Conservation (phyloP, 2,329 filamentous ascomycete genomes). For the Eutypa lata region DNA sequence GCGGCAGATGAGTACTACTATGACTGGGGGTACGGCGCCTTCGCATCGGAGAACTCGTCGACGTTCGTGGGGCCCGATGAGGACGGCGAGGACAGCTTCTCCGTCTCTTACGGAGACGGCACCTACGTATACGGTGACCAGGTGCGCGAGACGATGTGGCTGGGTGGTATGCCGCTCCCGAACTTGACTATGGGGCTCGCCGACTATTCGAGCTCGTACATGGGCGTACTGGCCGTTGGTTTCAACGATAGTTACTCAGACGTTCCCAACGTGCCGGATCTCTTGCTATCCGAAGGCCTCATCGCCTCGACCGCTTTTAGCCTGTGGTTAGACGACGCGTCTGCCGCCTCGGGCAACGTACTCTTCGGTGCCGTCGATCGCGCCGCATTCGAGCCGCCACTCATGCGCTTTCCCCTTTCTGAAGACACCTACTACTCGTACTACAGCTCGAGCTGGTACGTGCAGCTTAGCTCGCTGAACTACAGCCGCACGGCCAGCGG, state of each 20-base stretch:
- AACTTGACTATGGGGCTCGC: conserved; percentile 27
- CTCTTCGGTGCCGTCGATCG: conserved; percentile 30
- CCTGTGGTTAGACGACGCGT: conserved; percentile 28
- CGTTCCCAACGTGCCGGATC: conserved; percentile 21
- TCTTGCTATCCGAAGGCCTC: conserved; percentile 21
- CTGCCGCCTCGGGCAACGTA: conserved; percentile 24
- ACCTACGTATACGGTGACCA: conserved; percentile 16
- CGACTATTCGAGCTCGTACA: conserved; percentile 6
- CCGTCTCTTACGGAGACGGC: conserved; percentile 6
- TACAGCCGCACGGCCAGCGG: conserved; percentile 1
- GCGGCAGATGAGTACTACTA: conserved; percentile 9
- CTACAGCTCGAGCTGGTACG: not conserved
- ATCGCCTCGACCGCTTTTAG: conserved; percentile 28
- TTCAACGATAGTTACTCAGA: conserved; percentile 16
- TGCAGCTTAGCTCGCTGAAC: conserved; percentile 4
- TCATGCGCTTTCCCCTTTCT: conserved; percentile 15
- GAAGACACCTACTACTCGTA: conserved; percentile 1
- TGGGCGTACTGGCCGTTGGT: conserved; percentile 28
- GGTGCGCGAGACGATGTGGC: conserved; percentile 24
- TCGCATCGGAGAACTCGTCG: conserved; percentile 19
- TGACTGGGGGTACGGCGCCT: conserved; percentile 23
- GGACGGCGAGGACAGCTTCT: conserved; percentile 8
- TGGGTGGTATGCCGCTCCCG: conserved; percentile 21
- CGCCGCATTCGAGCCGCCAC: conserved; percentile 21
- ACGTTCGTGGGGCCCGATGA: conserved; percentile 9